Evolutionary conservation across 192 early-diverging fungal genomes (phyloP).

Genomic region (Phycomyces blakesleeanus): DNA sequence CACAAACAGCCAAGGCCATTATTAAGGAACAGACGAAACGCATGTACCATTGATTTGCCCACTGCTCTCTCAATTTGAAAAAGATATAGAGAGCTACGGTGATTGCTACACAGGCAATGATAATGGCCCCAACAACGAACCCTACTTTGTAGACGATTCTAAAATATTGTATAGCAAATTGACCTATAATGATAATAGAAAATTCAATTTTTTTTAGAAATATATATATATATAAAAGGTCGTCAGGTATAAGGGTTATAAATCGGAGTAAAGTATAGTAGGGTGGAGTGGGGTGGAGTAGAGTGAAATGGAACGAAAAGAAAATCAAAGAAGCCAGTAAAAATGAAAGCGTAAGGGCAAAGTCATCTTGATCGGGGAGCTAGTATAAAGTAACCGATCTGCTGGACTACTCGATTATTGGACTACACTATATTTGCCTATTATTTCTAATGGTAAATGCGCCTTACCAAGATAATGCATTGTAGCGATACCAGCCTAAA

Average conservation of each 20-base stretch:
- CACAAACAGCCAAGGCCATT: constrained; percentile 41
- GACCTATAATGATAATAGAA: constrained; percentile 12
- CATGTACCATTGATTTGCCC: constrained; percentile 45
- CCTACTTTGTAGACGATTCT: constrained; percentile 15
- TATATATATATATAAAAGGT: not conserved
- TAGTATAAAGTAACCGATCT: too few species aligned
- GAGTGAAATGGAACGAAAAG: too few species aligned
- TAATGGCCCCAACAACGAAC: constrained; percentile 31
- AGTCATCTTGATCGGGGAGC: too few species aligned
- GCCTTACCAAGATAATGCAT: constrained; percentile 37
- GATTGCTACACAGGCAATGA: constrained; percentile 37
- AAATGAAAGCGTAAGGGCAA: too few species aligned
- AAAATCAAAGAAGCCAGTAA: too few species aligned
- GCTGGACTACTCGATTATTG: too few species aligned
- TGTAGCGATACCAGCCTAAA: constrained; percentile 29
- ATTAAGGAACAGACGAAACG: constrained; percentile 42
- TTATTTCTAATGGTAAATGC: too few species aligned
- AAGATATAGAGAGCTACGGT: constrained; percentile 44
- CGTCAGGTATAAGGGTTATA: too few species aligned
- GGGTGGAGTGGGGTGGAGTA: too few species aligned
- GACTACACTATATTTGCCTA: too few species aligned
- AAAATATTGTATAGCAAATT: constrained; percentile 39
- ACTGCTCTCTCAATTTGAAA: constrained; percentile 43
- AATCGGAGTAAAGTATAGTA: too few species aligned
- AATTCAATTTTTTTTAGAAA: not conserved